Base-by-base conservation (phyloP, 495 filamentous ascomycete species). In the Penicillium flavigenum region DNA sequence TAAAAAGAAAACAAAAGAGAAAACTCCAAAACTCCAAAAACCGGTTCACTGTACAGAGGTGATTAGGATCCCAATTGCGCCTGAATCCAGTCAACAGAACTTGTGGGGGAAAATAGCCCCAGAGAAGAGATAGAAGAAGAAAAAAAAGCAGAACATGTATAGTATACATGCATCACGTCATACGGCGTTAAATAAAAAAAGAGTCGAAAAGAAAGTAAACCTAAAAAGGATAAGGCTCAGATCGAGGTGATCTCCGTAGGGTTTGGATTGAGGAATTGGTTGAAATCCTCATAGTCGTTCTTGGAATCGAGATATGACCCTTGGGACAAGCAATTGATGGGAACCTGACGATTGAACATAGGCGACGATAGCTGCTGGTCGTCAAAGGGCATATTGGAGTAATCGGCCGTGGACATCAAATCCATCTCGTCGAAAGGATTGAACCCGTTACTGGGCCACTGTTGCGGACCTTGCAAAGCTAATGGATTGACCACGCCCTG, bases 181-280 rank as follows among this genome's bases (percentile, higher is more conserved):
- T 70, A 71, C 61, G 60, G 68, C 64, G 61, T 70, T 64, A 66
- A 34, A 55, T 58, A 54, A 46, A 55, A 47, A 16, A 44, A 51
- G 19, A 46, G 29, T 11, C 1, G 14, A 38, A 47, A 50, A 54
- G 39, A 48, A 55, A 56, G 58, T 11, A 41, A 38, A 51, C 27
- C 41, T 24, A 43, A 47, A 47, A 49, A 39, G 41, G 50, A 31
- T 19, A 43, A 44, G 36, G 36, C 38, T 61, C 56, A 76, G 14
- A 73, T 71, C 42, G 75, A 76, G 12, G 76, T 70, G 29, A 79
- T 76, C 58, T 79, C 76, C 43, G 69, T 69, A 8, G 74, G 64
- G 53, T 73, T 77, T 5, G 74, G 68, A 57, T 78, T 78, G 19
- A 78, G 55, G 54, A 72, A 78, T 58, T 78, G 74, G 44, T 71